Evolutionary conservation across 805 yeast genomes (phyloP), one percentile per base, ranked within the genome.

Genomic region (Kuraishia floccosa): DNA sequence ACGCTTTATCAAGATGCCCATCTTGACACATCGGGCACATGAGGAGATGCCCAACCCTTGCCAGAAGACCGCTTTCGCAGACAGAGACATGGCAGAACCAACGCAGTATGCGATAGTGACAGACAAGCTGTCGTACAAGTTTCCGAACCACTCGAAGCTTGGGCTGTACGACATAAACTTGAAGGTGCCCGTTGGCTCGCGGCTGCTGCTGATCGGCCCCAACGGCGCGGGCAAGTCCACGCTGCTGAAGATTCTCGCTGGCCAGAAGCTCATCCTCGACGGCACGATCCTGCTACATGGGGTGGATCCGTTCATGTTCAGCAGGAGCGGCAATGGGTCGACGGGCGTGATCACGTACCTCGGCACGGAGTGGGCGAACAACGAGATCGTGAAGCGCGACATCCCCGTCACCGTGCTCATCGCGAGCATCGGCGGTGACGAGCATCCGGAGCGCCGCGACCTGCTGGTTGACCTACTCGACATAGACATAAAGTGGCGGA

Each of bases 201-300:
- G 95, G 36, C 73, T 87, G 8, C 59, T 91, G 22, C 53, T 91
- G 6, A 66, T 91, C 16, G 98, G 98, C 0, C 94, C 97, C 9
- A 87, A 87, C 44, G 98, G 98, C 13, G 97, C 98, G 1, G 97
- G 98, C 4, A 91, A 91, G 52, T 83, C 96, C 1, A 91, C 98
- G 0, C 52, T 91, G 26, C 62, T 91, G 39, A 73, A 76, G 49
- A 68, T 91, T 12, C 59, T 91, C 13, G 94, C 96, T 0, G 98
- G 98, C 3, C 89, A 89, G 46, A 85, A 91, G 6, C 64, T 91
- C 36, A 78, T 93, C 38, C 72, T 75, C 34, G 60, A 68, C 11
- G 96, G 96, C 1, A 52, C 60, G 10, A 71, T 91, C 19, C 43
- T 51, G 16, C 68, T 91, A n/a, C 82, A 84, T 21, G 95, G 94